Percentiles rank a stretch among this genome's conserved stretches.
phyloP scores from a whole-genome alignment of 2,329 filamentous ascomycete genomes.

The Diatrype stigma region DNA sequence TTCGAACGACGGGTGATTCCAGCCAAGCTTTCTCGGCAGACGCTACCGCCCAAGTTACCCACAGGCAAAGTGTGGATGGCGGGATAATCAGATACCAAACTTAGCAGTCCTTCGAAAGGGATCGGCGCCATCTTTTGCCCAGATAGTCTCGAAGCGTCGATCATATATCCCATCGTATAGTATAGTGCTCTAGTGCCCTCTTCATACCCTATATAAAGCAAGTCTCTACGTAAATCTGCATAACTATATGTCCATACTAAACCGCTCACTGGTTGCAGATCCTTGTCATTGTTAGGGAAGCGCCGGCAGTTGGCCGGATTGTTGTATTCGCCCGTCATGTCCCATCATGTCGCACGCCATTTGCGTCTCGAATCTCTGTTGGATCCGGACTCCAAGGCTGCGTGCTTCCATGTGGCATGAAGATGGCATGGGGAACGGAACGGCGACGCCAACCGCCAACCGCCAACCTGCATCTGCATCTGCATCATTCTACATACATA shows the following conservation, averaged over 20 bases:
- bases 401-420: neutral
- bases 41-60: neutral
- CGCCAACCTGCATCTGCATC: too few species aligned
- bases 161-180: neutral
- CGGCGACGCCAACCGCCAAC: too few species aligned
- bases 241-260: neutral
- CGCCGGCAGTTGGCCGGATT: neutral
- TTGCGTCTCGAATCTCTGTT: neutral
- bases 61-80: too few species aligned
- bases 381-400: neutral
- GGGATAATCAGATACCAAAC: neutral
- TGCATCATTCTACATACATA: too few species aligned
- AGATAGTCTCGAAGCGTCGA: neutral
- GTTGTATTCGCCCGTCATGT: neutral
- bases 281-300: neutral
- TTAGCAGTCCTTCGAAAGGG: neutral
- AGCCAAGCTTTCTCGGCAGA: conserved; percentile 1
- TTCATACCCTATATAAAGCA: neutral
- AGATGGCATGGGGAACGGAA: too few species aligned
- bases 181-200: neutral
- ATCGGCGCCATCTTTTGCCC: neutral
- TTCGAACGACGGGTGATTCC: neutral
- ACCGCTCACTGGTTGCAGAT: neutral
- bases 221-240: neutral
- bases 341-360: neutral